phyloP scores from a whole-genome alignment of 2,329 filamentous ascomycete genomes.

The Sporothrix globosa region DNA sequence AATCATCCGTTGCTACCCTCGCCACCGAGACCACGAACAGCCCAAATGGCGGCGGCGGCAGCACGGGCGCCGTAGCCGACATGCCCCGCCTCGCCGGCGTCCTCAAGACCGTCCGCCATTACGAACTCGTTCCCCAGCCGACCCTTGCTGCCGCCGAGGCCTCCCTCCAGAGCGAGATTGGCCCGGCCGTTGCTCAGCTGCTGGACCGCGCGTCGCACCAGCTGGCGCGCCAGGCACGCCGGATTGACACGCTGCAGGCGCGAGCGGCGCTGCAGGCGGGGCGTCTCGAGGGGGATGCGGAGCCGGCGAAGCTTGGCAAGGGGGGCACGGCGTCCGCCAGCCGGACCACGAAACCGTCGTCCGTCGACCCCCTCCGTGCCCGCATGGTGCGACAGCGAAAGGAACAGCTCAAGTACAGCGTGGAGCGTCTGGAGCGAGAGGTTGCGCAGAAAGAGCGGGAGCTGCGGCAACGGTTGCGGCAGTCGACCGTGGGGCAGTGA shows the following conservation, averaged over 20 bases:
- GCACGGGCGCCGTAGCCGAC: conserved; percentile 51
- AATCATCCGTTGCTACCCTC: conserved; percentile 62
- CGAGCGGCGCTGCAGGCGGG: conserved; percentile 83
- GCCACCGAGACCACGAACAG: conserved; percentile 46
- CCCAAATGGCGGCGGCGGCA: not conserved
- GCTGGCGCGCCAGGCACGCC: conserved; percentile 78
- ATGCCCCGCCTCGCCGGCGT: conserved; percentile 60
- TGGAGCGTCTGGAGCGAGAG: conserved; percentile 83
- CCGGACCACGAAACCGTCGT: not conserved
- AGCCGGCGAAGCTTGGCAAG: not conserved
- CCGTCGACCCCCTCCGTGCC: conserved; percentile 52
- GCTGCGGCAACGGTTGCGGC: conserved; percentile 53
- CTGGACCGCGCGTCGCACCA: conserved; percentile 81
- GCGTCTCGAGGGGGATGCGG: conserved; percentile 47
- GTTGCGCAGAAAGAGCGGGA: conserved; percentile 73
- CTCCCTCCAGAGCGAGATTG: conserved; percentile 83
- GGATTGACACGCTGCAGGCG: conserved; percentile 81
- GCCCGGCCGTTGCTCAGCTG: conserved; percentile 79
- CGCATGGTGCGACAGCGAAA: conserved; percentile 75
- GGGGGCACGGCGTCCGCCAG: too few species aligned
- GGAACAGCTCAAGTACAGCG: conserved; percentile 82
- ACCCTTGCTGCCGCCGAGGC: conserved; percentile 81
- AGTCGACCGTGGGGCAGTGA: conserved; percentile 28
- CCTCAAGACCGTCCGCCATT: conserved; percentile 71
- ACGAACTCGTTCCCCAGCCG: conserved; percentile 86